Percentiles rank a stretch among this genome's conserved stretches.
These are phyloP conservation scores for Bothriochloa decipiens DNA, from an alignment of 176 grass and related monocot genomes.

Conservation along the genomic window DNA sequence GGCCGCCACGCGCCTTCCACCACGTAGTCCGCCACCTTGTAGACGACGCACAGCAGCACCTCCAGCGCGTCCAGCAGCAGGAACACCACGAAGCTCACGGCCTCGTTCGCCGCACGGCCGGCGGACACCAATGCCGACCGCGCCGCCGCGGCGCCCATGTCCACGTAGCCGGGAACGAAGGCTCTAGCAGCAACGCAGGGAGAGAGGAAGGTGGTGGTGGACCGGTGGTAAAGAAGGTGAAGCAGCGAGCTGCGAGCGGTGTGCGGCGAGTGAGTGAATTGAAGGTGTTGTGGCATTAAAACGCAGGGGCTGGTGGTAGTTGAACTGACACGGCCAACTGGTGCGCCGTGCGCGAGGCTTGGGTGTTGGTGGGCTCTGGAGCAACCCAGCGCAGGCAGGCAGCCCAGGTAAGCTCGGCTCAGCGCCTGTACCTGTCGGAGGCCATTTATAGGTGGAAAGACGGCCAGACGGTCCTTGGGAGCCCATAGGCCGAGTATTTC, in stretches of 20 bases:
- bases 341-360: not conserved
- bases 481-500: not conserved
- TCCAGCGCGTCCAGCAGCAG: conserved; percentile 75
- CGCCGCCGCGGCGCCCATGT: conserved; percentile 43
- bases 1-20: conserved; percentile 83
- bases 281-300: conserved; percentile 48
- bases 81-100: conserved; percentile 82
- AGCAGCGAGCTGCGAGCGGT: not conserved
- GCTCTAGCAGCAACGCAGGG: not conserved
- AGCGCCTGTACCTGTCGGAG: conserved; percentile 18
- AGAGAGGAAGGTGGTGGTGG: not conserved
- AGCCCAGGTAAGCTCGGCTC: conserved; percentile 1
- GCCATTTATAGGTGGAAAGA: not conserved
- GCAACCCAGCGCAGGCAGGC: not conserved
- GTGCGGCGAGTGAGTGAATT: conserved; percentile 36
- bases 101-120: conserved; percentile 71
- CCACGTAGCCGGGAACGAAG: not conserved
- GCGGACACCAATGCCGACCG: conserved; percentile 65
- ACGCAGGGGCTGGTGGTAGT: conserved; percentile 65
- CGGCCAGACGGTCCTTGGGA: not conserved
- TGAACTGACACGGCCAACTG: conserved; percentile 66
- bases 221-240: not conserved
- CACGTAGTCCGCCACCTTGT: conserved; percentile 83
- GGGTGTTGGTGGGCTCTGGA: not conserved
- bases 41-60: conserved; percentile 68